Evolutionary conservation across 2,329 filamentous ascomycete genomes (phyloP).

Genomic region (Magnaporthiopsis rhizophila): DNA sequence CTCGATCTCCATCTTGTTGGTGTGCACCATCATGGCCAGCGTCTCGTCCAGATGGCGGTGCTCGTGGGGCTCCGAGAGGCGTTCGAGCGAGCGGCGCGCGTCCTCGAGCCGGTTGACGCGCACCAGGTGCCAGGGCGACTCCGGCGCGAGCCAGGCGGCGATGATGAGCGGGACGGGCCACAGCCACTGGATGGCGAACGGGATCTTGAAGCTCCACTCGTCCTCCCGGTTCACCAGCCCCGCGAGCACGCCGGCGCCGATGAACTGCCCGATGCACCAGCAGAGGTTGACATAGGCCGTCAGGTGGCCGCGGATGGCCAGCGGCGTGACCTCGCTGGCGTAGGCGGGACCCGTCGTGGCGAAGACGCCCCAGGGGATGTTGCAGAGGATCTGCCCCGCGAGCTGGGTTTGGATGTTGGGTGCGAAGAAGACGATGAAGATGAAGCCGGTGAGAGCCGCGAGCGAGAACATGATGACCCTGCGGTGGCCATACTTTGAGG

Average conservation of each 20-base stretch:
- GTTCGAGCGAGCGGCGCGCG: constrained; percentile 24
- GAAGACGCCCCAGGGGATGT: constrained; percentile 36
- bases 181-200: constrained; percentile 32
- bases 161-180: constrained; percentile 13
- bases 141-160: constrained; percentile 15
- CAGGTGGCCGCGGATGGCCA: constrained; percentile 33
- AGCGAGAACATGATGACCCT: constrained; percentile 34
- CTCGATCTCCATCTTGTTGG: constrained; percentile 17
- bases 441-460: constrained; percentile 31
- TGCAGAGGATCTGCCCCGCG: constrained; percentile 33
- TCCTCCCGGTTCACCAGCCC: constrained; percentile 14
- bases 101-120: constrained; percentile 17
- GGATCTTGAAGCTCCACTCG: constrained; percentile 22
- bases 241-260: constrained; percentile 18
- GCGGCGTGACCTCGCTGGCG: constrained; percentile 33
- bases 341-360: constrained; percentile 34
- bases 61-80: constrained; percentile 19
- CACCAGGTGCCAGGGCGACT: constrained; percentile 16
- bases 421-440: constrained; percentile 43
- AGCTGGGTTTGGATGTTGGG: constrained; percentile 33
- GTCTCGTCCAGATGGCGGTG: constrained; percentile 26
- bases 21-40: constrained; percentile 10
- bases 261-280: constrained; percentile 26
- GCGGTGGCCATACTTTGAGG: constrained; percentile 33
- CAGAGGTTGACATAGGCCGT: constrained; percentile 37